These are phyloP conservation scores for Oryza meyeriana DNA, from an alignment of 176 grass and related monocot genomes.

Conservation along the genomic window DNA sequence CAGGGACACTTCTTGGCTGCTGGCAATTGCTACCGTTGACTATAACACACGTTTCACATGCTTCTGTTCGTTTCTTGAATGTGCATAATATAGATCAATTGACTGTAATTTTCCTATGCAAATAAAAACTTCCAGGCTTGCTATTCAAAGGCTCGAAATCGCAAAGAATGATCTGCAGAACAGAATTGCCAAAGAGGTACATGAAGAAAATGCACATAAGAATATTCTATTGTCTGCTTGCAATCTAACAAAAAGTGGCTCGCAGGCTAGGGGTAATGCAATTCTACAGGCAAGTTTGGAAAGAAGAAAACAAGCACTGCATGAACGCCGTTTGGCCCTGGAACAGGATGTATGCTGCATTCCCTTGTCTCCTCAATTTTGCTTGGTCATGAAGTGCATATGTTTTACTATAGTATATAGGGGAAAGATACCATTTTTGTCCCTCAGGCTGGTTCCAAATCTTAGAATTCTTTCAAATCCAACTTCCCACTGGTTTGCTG, in stretches of 20 bases:
- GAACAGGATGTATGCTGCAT: constrained; percentile 96
- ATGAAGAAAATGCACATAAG: background rate
- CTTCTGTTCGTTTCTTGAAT: background rate
- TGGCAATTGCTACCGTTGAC: background rate
- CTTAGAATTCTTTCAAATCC: background rate
- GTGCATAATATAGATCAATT: background rate
- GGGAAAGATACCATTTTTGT: background rate
- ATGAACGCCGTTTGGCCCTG: constrained; percentile 90
- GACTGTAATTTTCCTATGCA: constrained; percentile 6
- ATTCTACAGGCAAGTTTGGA: constrained; percentile 97
- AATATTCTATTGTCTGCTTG: constrained; percentile 15
- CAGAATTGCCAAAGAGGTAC: constrained; percentile 97
- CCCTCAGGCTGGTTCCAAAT: background rate
- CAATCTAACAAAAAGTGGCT: constrained; percentile 41
- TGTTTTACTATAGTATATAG: constrained; percentile 1
- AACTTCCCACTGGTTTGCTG: background rate
- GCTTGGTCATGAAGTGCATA: background rate
- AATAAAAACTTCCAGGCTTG: constrained; percentile 72
- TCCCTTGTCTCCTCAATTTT: constrained; percentile 31
- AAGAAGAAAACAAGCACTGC: constrained; percentile 99
- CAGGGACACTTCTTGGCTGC: background rate
- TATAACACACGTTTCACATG: too few species aligned
- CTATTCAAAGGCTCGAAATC: constrained; percentile 95
- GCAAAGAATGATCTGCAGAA: constrained; percentile 95
- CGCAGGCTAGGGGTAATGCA: constrained; percentile 93